Percentiles rank a stretch among this genome's conserved stretches.
Evolutionary conservation across 768 basidiomycete genomes (phyloP).

Genomic region (Pholiota molesta): DNA sequence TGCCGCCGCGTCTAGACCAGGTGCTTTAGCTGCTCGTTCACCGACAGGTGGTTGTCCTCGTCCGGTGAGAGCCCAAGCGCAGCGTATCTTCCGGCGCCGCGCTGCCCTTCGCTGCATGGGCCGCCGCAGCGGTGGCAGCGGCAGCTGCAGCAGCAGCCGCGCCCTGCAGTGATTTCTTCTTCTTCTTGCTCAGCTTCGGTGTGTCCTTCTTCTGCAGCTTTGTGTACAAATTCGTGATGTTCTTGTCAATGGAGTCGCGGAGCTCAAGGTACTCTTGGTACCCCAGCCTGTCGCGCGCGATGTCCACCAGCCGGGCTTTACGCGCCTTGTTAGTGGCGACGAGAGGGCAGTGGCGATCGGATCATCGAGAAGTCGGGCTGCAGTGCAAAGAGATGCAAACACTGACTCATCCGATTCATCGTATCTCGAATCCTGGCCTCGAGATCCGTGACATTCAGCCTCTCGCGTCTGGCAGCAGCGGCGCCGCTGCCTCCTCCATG

Average conservation of each 20-base stretch:
- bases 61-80: slow-evolving; percentile 72
- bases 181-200: slow-evolving; percentile 79
- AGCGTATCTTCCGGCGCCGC: slow-evolving; percentile 40
- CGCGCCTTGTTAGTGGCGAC: slow-evolving; percentile 84
- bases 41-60: slow-evolving; percentile 61
- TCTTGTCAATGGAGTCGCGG: slow-evolving; percentile 86
- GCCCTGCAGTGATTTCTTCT: slow-evolving; percentile 51
- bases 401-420: too few species aligned
- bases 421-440: slow-evolving; percentile 77
- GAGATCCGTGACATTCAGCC: slow-evolving; percentile 78
- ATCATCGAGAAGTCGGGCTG: slow-evolving; percentile 89
- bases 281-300: slow-evolving; percentile 86
- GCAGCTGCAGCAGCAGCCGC: slow-evolving; percentile 31
- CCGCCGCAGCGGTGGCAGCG: slow-evolving; percentile 27
- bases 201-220: slow-evolving; percentile 84
- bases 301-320: slow-evolving; percentile 66
- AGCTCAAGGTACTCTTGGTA: slow-evolving; percentile 90
- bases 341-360: slow-evolving; percentile 89
- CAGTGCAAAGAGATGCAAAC: too few species aligned
- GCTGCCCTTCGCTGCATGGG: slow-evolving; percentile 33
- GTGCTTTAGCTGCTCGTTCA: slow-evolving; percentile 69
- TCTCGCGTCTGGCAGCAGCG: slow-evolving; percentile 73
- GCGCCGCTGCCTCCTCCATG: slow-evolving; percentile 82
- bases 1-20: slow-evolving; percentile 76
- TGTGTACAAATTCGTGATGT: slow-evolving; percentile 71